phyloP scores from a whole-genome alignment of 176 grass and related monocot genomes.

The Rhynchospora breviuscula region DNA sequence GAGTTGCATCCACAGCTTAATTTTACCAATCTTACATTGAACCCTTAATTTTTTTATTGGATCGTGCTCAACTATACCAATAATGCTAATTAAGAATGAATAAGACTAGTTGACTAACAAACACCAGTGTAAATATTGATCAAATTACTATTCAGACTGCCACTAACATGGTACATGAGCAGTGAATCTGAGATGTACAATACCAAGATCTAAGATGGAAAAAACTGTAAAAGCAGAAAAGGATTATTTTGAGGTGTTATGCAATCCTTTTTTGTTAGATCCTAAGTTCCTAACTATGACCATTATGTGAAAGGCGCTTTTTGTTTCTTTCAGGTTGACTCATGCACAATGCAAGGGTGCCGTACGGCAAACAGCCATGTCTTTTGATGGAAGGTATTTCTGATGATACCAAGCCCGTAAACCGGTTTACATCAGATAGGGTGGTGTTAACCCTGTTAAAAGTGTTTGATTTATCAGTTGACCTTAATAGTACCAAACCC shows the following conservation, averaged over 20 bases:
- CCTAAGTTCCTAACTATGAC: not conserved
- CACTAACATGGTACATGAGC: not conserved
- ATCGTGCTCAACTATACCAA: not conserved
- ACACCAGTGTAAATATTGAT: not conserved
- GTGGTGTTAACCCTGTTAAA: not conserved
- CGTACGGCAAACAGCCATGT: slow-evolving; percentile 79
- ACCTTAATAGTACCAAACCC: not conserved
- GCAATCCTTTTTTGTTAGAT: not conserved
- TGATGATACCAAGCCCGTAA: not conserved
- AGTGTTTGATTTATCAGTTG: not conserved
- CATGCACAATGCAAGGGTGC: slow-evolving; percentile 64
- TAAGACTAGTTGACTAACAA: not conserved
- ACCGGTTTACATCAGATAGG: not conserved
- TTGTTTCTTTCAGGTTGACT: slow-evolving; percentile 37
- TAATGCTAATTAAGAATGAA: not conserved
- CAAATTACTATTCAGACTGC: not conserved
- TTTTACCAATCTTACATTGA: not conserved
- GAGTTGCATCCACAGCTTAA: not conserved
- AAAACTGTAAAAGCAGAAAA: not conserved
- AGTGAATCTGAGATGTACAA: not conserved
- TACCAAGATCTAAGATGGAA: not conserved
- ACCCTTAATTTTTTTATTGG: not conserved
- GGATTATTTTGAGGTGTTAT: not conserved
- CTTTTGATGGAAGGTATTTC: slow-evolving; percentile 75
- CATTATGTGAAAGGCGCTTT: not conserved